phyloP scores from a whole-genome alignment of 2,329 filamentous ascomycete genomes.

The Didymella arachidicola region DNA sequence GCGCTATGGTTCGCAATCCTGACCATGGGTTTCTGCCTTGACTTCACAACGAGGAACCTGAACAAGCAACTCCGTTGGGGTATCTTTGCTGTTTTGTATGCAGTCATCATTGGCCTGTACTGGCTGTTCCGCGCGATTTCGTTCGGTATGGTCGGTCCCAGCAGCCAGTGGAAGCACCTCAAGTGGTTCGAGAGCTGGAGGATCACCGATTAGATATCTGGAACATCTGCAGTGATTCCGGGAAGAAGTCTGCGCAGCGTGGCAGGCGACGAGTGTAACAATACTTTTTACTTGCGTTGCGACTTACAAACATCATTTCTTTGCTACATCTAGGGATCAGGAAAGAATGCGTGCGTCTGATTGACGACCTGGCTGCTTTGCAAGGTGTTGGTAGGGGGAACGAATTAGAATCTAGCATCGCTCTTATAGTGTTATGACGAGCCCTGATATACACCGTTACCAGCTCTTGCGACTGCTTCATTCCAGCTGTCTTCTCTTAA shows the following conservation, averaged over 20 bases:
- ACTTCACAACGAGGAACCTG: conserved; percentile 79
- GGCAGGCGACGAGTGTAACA: conserved; percentile 17
- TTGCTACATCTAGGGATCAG: conserved; percentile 14
- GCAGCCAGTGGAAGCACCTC: conserved; percentile 85
- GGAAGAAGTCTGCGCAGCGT: conserved; percentile 1
- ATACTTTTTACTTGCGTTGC: conserved; percentile 18
- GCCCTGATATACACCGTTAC: not conserved
- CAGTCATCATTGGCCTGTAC: conserved; percentile 79
- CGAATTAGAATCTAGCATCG: not conserved
- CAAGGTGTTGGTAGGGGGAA: conserved; percentile 13
- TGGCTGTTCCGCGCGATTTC: conserved; percentile 90
- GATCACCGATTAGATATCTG: conserved; percentile 70
- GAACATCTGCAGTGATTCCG: not conserved
- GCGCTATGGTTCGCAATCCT: conserved; percentile 97
- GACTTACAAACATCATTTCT: conserved; percentile 15
- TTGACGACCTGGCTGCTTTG: conserved; percentile 13
- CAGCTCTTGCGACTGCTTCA: too few relatives aligned
- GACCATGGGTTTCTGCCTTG: conserved; percentile 82
- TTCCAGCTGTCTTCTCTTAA: too few relatives aligned
- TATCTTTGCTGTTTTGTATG: conserved; percentile 79
- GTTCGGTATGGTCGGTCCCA: conserved; percentile 91
- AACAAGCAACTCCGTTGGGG: conserved; percentile 69
- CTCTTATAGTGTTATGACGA: not conserved
- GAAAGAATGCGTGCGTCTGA: conserved; percentile 17
- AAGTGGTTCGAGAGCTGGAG: conserved; percentile 93